These are phyloP conservation scores for Wakefieldia striispora DNA, from an alignment of 768 basidiomycete genomes.

Conservation along the genomic window DNA sequence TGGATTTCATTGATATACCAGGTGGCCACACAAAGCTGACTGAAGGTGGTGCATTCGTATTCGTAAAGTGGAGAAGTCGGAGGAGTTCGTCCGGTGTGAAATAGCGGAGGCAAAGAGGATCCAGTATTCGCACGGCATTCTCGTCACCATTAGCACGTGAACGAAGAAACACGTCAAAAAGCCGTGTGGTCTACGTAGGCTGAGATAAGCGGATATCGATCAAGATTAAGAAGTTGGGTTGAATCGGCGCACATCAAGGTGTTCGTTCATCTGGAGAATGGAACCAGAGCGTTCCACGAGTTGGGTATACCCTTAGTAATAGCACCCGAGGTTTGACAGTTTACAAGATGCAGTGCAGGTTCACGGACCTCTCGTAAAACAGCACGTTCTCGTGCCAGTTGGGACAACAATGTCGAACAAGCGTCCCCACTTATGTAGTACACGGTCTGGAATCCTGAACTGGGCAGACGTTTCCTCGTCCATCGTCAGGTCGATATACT, in stretches of 20 bases:
- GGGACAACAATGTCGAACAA: constrained; percentile 79
- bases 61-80: constrained; percentile 59
- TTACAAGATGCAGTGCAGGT: background rate
- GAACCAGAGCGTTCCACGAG: constrained; percentile 79
- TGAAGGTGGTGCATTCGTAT: background rate
- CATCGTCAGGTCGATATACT: constrained; percentile 11
- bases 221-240: background rate
- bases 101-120: constrained; percentile 65
- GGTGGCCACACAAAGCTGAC: constrained; percentile 60
- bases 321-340: background rate
- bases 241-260: constrained; percentile 50
- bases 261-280: constrained; percentile 68
- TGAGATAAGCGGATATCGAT: background rate
- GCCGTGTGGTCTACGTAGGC: constrained; percentile 50
- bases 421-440: constrained; percentile 72
- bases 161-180: constrained; percentile 54
- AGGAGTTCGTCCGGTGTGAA: constrained; percentile 74
- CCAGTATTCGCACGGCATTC: constrained; percentile 52
- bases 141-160: constrained; percentile 40
- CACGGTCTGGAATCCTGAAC: constrained; percentile 53
- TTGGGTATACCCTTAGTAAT: constrained; percentile 72
- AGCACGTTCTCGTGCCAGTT: constrained; percentile 61
- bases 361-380: constrained; percentile 70
- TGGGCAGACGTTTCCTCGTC: constrained; percentile 18
- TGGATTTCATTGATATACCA: constrained; percentile 59